A percentile compares a stretch with the other conserved stretches of the same genome.
These are phyloP conservation scores for Xylaria scruposa DNA, from an alignment of 495 filamentous ascomycete species.

Conservation along the genomic window DNA sequence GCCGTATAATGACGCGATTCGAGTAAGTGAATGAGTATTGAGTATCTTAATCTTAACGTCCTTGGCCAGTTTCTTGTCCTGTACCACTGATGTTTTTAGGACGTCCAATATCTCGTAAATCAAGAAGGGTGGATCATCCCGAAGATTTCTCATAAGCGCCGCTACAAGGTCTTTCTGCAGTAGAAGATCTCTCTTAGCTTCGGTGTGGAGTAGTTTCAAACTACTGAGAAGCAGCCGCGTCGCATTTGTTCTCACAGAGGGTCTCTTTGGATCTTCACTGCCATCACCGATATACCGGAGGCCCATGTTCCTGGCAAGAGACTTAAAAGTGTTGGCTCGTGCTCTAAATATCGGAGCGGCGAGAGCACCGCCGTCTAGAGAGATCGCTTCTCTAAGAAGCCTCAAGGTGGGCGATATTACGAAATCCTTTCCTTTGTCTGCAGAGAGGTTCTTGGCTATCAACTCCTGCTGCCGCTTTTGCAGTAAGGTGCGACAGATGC, in stretches of 20 bases:
- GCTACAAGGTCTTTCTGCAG: constrained; percentile 72
- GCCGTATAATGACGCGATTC: constrained; percentile 74
- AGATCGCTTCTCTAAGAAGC: constrained; percentile 77
- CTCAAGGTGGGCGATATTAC: constrained; percentile 83
- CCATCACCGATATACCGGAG: constrained; percentile 59
- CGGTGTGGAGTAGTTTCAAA: constrained; percentile 70
- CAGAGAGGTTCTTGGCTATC: constrained; percentile 72
- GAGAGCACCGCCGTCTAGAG: constrained; percentile 80
- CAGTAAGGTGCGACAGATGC: constrained; percentile 74
- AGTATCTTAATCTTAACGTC: constrained; percentile 76
- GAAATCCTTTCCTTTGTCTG: constrained; percentile 77
- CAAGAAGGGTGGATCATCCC: constrained; percentile 74
- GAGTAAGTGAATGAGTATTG: constrained; percentile 70
- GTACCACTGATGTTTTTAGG: constrained; percentile 69
- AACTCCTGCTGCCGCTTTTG: constrained; percentile 75
- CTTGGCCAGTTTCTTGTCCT: constrained; percentile 71
- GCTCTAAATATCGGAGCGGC: constrained; percentile 73
- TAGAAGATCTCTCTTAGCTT: constrained; percentile 76
- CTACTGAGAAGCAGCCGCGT: constrained; percentile 76
- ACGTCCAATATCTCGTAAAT: constrained; percentile 70
- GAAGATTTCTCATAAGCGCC: constrained; percentile 71
- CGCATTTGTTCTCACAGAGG: constrained; percentile 78
- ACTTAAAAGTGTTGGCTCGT: constrained; percentile 74
- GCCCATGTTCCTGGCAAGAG: constrained; percentile 67
- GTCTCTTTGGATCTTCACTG: constrained; percentile 61